Conservation (phyloP, 2,329 filamentous ascomycete species). For the Huntiella abstrusa region DNA sequence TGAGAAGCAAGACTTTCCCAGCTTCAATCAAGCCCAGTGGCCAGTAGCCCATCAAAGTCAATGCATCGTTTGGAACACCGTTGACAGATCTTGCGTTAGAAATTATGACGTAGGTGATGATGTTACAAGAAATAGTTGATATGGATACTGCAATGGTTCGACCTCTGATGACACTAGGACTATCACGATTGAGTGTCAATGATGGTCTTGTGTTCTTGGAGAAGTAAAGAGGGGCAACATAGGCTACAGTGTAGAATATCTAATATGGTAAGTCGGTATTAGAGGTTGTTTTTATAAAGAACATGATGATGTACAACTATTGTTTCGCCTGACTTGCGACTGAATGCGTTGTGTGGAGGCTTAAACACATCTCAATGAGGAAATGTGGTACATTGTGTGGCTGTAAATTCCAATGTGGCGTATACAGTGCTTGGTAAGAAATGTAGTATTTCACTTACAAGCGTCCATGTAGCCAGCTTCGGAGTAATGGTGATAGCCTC, state of each 20-base stretch:
- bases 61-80: constrained; percentile 1
- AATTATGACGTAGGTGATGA: constrained; percentile 49
- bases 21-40: constrained; percentile 51
- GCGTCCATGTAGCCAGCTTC: too few relatives aligned
- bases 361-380: background rate
- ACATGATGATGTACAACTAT: too few relatives aligned
- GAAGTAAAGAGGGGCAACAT: constrained; percentile 81
- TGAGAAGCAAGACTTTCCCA: constrained; percentile 46
- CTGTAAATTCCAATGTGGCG: too few relatives aligned
- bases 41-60: constrained; percentile 57
- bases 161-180: constrained; percentile 72
- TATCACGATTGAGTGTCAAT: constrained; percentile 61
- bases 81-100: background rate
- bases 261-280: constrained; percentile 16
- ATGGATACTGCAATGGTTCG: constrained; percentile 63
- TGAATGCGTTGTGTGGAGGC: background rate
- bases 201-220: constrained; percentile 65
- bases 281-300: background rate
- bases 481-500: too few relatives aligned
- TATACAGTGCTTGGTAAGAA: too few relatives aligned
- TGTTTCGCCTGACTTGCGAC: too few relatives aligned
- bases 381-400: too few relatives aligned
- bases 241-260: constrained; percentile 70
- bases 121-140: constrained; percentile 47
- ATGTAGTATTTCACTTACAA: too few relatives aligned